Conservation (phyloP, 78 protist genomes). For the Dictyostelium brefeldianum region DNA sequence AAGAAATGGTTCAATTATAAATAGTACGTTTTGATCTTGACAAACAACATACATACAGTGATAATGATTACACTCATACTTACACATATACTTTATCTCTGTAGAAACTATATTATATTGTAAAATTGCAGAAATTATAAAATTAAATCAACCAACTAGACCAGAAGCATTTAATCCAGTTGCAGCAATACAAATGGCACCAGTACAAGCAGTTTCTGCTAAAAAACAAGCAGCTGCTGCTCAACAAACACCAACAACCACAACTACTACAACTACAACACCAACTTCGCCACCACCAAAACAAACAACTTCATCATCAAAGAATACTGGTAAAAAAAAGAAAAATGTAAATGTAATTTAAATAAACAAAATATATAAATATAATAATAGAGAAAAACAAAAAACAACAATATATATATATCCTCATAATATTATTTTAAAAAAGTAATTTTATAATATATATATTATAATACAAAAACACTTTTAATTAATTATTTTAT, state of each 20-base stretch:
- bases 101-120: conserved; percentile 45
- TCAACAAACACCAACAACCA: neutral
- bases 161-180: conserved; percentile 73
- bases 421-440: no score
- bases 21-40: conserved; percentile 24
- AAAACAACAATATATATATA: no score
- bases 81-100: neutral
- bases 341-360: conserved; percentile 38
- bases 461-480: no score
- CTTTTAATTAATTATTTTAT: no score
- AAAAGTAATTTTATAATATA: no score
- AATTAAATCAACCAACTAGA: conserved; percentile 47
- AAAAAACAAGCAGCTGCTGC: neutral
- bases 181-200: conserved; percentile 9
- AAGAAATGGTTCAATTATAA: conserved; percentile 11
- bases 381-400: neutral
- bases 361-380: neutral
- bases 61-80: neutral
- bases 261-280: conserved; percentile 17
- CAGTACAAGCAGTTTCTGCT: conserved; percentile 27
- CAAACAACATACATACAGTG: neutral
- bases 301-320: neutral
- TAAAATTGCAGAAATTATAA: conserved; percentile 42
- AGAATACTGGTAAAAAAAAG: conserved; percentile 25
- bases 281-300: neutral